Conservation (phyloP, 495 filamentous ascomycete genomes). For the Rhizodiscina lignyota region DNA sequence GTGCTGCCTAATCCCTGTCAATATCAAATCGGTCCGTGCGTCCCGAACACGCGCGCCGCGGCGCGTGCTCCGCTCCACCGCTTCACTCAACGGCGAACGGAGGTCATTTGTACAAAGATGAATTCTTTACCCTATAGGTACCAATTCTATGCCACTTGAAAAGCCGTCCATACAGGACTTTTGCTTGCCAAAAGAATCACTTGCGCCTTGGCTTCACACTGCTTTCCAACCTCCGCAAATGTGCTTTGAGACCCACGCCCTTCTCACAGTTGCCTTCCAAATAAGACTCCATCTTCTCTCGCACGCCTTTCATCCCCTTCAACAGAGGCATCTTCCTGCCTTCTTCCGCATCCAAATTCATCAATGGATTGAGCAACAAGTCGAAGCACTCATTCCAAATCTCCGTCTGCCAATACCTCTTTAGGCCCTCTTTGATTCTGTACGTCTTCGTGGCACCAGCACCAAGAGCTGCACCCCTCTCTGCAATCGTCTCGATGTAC, state of each 20-base stretch:
- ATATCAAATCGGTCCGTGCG: too few relatives aligned
- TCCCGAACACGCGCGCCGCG: too few relatives aligned
- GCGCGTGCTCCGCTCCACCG: too few relatives aligned
- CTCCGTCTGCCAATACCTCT: constrained; percentile 89
- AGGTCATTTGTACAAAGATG: too few relatives aligned
- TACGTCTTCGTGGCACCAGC: constrained; percentile 44
- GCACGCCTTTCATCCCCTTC: constrained; percentile 42
- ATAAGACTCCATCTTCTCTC: constrained; percentile 75
- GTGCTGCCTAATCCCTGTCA: too few relatives aligned
- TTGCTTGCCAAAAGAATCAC: too few relatives aligned
- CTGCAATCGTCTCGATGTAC: constrained; percentile 66
- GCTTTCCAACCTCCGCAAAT: constrained; percentile 48
- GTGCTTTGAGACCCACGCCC: constrained; percentile 45
- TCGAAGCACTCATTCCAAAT: constrained; percentile 78
- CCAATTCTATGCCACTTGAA: too few relatives aligned
- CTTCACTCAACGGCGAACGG: too few relatives aligned
- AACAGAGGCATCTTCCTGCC: constrained; percentile 45
- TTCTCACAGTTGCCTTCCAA: constrained; percentile 67
- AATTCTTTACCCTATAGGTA: too few relatives aligned
- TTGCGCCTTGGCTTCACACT: constrained; percentile 50
- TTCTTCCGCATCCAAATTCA: constrained; percentile 42
- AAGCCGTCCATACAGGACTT: too few relatives aligned
- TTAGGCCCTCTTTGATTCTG: constrained; percentile 57
- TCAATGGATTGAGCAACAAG: constrained; percentile 65
- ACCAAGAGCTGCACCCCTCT: constrained; percentile 20